A percentile compares a stretch with the other conserved stretches of the same genome.
Conservation (phyloP, 306 rosid genomes). For the Luffa acutangula region DNA sequence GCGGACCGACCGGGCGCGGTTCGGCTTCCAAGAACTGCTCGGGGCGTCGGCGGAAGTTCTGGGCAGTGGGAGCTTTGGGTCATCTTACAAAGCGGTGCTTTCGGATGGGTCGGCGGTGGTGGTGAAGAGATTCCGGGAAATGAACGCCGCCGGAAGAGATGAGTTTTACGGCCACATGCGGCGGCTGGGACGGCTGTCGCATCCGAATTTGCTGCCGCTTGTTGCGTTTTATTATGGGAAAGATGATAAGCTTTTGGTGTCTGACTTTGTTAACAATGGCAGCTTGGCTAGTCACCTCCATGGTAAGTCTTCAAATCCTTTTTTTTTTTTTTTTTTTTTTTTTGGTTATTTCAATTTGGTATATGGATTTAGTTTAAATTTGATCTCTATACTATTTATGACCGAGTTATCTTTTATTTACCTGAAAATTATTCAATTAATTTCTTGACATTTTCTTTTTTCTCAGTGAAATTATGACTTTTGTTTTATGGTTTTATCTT, state of each 20-base stretch:
- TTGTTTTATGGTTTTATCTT: too few species aligned
- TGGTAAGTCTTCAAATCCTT: constrained; percentile 16
- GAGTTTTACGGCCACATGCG: constrained; percentile 59
- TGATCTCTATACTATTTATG: too few species aligned
- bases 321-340: too few species aligned
- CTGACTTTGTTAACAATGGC: constrained; percentile 41
- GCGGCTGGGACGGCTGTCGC: constrained; percentile 51
- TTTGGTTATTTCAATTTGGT: too few species aligned
- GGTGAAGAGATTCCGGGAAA: constrained; percentile 72
- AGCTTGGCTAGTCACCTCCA: constrained; percentile 66
- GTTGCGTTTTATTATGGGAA: constrained; percentile 47
- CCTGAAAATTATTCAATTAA: too few species aligned
- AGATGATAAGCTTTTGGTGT: constrained; percentile 52
- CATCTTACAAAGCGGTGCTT: constrained; percentile 63
- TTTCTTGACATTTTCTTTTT: too few species aligned
- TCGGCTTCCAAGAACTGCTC: constrained; percentile 59
- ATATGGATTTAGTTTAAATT: too few species aligned
- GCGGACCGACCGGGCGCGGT: constrained; percentile 20
- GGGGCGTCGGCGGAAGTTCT: constrained; percentile 73
- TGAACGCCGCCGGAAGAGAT: constrained; percentile 46
- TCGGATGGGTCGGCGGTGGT: constrained; percentile 45
- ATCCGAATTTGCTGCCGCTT: constrained; percentile 50
- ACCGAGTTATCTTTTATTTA: too few species aligned
- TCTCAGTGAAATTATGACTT: too few species aligned
- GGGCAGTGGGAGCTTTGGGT: constrained; percentile 78